Evolutionary conservation across 768 basidiomycete species (phyloP), one percentile per base, ranked within the genome.

Genomic region (Leucogyrophana mollusca): DNA sequence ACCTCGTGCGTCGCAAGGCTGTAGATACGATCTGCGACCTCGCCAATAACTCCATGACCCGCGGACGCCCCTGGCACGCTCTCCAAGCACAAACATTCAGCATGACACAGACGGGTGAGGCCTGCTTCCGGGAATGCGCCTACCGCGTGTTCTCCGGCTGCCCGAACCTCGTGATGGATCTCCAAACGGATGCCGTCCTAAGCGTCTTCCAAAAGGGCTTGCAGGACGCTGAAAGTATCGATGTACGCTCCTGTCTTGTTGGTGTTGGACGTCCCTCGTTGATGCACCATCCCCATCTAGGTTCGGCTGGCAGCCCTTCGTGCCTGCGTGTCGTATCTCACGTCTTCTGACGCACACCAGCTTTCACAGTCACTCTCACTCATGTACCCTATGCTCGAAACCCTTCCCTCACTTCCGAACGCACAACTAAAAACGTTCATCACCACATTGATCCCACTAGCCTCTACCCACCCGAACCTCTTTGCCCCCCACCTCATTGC

Each of bases 21-120:
- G 84, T 86, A 11, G 88, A 91, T 56, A 86, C 88, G 2, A 74
- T 86, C 18, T 82, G 79, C 49, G 90, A 91, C 55, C 67, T 91
- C 22, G 84, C 89, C 5, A 85, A 84, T 45, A 79, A 86, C 47
- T 79, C 79, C 9, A 88, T 91, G 85, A 60, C 64, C 13, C 76
- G 87, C 2, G 90, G 89, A 1, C 66, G 87, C 8, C 88, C 87
- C 2, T 92, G 89, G 89, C 87, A 89, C 57, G 84, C 83, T 2
- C 70, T 91, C 1, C 89, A 90, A 57, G 79, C 78, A 0, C 85
- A 84, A 44, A 73, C 76, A 0, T 90, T 90, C 56, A 72, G 66
- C 37, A 87, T 89, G 85, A 73, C 78, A 4, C 56, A 65, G 30
- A 40, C 49, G 22, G 43, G 55, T n/a, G 56, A 51, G 33, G 52